These are phyloP conservation scores for Peniophora sp. DNA, from an alignment of 1,284 basidiomycete genomes.

Conservation along the genomic window DNA sequence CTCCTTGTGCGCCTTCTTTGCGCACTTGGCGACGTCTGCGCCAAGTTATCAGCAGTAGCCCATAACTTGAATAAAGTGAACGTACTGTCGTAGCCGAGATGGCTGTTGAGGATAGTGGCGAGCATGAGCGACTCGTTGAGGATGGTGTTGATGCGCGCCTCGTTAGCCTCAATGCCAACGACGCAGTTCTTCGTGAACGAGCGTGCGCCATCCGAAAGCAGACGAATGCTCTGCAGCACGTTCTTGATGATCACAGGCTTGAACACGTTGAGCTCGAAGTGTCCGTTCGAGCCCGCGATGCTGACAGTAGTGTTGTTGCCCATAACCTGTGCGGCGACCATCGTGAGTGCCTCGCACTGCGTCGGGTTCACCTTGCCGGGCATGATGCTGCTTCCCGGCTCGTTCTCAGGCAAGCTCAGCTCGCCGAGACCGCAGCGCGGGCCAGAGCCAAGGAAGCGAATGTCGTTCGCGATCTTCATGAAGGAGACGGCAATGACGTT, in stretches of 20 bases:
- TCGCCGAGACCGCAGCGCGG: slow-evolving; percentile 98
- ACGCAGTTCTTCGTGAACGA: slow-evolving; percentile 98
- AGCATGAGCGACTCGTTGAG: slow-evolving; percentile 96
- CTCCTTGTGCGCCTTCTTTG: slow-evolving; percentile 99
- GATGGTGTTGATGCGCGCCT: slow-evolving; percentile 83
- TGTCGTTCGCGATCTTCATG: slow-evolving; percentile 99
- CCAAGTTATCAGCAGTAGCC: slow-evolving; percentile 8
- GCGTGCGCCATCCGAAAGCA: slow-evolving; percentile 85
- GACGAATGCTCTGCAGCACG: slow-evolving; percentile 89
- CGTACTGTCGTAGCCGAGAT: slow-evolving; percentile 92
- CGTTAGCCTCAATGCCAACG: slow-evolving; percentile 93
- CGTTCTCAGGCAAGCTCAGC: slow-evolving; percentile 93
- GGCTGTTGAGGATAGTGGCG: slow-evolving; percentile 89
- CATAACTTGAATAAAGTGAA: slow-evolving; percentile 16
- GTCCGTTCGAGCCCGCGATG: slow-evolving; percentile 90
- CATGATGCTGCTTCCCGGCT: slow-evolving; percentile 99
- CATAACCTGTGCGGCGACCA: slow-evolving; percentile 98
- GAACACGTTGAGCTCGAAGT: slow-evolving; percentile 99
- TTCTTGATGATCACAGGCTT: slow-evolving; percentile 99
- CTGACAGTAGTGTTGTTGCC: slow-evolving; percentile 95
- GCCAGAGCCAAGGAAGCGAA: slow-evolving; percentile 95
- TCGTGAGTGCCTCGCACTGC: slow-evolving; percentile 97
- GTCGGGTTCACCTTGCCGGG: slow-evolving; percentile 99
- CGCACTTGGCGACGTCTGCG: slow-evolving; percentile 92
- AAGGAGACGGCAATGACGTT: slow-evolving; percentile 93